A percentile compares a stretch with the other conserved stretches of the same genome.
These are phyloP conservation scores for Diophrys appendiculata DNA, from an alignment of 73 alveolate genomes.

Conservation along the genomic window DNA sequence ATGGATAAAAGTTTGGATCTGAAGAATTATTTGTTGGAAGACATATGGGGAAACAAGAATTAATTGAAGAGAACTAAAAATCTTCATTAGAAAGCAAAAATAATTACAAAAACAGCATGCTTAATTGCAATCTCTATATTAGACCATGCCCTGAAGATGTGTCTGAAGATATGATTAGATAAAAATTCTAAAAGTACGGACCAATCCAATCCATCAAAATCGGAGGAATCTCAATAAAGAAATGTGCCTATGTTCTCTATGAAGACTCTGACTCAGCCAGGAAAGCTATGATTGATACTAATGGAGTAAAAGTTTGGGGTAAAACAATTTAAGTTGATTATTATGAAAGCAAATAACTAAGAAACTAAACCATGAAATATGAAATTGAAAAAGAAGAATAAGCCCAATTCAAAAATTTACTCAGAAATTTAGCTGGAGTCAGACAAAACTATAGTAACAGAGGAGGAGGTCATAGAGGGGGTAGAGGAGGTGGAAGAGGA, in stretches of 20 bases:
- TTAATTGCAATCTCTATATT: conserved; percentile 46
- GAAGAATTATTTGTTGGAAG: not conserved
- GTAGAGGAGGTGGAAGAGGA: not conserved
- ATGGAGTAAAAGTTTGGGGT: not conserved
- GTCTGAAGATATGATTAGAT: conserved; percentile 65
- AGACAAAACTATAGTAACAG: not conserved
- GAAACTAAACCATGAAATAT: no score
- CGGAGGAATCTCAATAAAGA: not conserved
- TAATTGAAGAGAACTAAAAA: not conserved
- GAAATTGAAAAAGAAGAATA: not conserved
- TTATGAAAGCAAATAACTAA: conserved; percentile 3
- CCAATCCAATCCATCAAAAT: conserved; percentile 25
- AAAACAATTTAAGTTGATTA: not conserved
- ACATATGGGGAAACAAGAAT: conserved; percentile 3
- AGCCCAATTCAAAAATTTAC: not conserved
- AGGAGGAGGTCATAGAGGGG: conserved; percentile 9
- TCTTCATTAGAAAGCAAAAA: not conserved
- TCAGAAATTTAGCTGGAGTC: not conserved
- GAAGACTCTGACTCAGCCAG: not conserved
- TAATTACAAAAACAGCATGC: not conserved
- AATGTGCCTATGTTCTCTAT: not conserved
- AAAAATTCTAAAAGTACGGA: conserved; percentile 62
- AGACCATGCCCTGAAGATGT: conserved; percentile 55
- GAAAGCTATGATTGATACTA: not conserved
- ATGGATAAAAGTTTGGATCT: not conserved